Base-by-base conservation (phyloP, 192 early-diverging fungal species). In the Podochytrium sp. region DNA sequence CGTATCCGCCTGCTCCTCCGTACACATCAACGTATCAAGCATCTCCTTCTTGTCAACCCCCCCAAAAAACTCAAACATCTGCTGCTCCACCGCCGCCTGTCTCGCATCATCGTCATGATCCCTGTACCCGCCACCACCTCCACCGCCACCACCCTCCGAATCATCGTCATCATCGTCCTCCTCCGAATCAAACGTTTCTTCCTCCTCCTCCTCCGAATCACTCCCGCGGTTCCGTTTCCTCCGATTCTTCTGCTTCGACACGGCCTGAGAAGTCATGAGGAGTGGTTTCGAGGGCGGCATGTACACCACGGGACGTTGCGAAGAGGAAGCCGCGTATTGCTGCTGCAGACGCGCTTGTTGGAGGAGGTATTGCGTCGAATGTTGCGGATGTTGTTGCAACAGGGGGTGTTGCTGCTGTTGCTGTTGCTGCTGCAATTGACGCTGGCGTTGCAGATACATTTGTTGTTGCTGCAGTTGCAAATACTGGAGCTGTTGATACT, bases 81-180 rank as follows among this genome's bases (percentile, higher is more conserved):
- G 83, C 43, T 55, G 59, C 57, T 85, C 83, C 66, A 80, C 71
- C 35, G 75, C 47, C 41, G 60, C 76, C 35, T 65, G 37, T 27
- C 55, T 40, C 40, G 42, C 71, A 33, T 47, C 49, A 75, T 74
- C 60, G 61, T 56, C 76, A 75, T 63, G 42, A 78, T 65, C 65
- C n/a, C n/a, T n/a, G n/a, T n/a, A n/a, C 79, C 81, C 64, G 81
- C 81, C 64, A 10, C 27, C 37, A 50, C 43, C 64, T 29, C n/a
- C 30, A 66, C 14, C 42, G 50, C 66, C 80, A 77, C 30, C 73
- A 65, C 23, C 73, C 40, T 50, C 74, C 55, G 29, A 73, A 60
- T 62, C 80, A 71, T 75, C 84, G 73, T 83, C 86, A 70, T 82
- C 86, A 84, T 78, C 83, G 82, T 38, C 80, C 81, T 39, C 83